Evolutionary conservation across 2,329 filamentous ascomycete genomes (phyloP).

Genomic region (Alternaria conjuncta): DNA sequence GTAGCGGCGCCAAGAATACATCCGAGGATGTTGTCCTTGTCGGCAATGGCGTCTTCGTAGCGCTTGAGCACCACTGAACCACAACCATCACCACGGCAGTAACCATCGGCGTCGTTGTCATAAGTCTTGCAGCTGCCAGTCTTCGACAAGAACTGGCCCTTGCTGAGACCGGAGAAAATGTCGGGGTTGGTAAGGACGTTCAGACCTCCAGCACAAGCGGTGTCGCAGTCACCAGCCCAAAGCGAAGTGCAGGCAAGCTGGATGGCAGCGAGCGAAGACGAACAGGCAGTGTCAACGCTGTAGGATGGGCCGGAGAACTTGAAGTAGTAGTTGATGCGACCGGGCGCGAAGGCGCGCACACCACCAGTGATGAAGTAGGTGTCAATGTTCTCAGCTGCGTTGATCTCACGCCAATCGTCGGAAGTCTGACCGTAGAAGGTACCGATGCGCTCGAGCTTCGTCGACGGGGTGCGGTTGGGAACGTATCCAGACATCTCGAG

Average conservation of each 20-base stretch:
- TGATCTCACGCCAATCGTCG: slow-evolving; percentile 79
- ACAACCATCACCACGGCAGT: slow-evolving; percentile 79
- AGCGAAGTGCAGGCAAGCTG: slow-evolving; percentile 75
- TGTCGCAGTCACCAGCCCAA: slow-evolving; percentile 79
- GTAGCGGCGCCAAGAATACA: slow-evolving; percentile 77
- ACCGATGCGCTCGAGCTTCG: slow-evolving; percentile 68
- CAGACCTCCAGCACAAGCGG: slow-evolving; percentile 78
- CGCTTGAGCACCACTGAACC: slow-evolving; percentile 79
- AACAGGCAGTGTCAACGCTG: slow-evolving; percentile 79
- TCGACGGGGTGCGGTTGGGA: slow-evolving; percentile 73
- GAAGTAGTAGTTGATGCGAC: slow-evolving; percentile 78
- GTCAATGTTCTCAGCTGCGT: slow-evolving; percentile 73
- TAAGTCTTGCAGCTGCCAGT: slow-evolving; percentile 81
- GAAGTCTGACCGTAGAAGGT: slow-evolving; percentile 78
- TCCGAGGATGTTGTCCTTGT: slow-evolving; percentile 75
- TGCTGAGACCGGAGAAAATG: slow-evolving; percentile 76
- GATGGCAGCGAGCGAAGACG: slow-evolving; percentile 74
- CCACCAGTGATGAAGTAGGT: slow-evolving; percentile 71
- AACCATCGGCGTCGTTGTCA: slow-evolving; percentile 80
- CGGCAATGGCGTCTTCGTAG: slow-evolving; percentile 76
- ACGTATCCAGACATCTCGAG: slow-evolving; percentile 82
- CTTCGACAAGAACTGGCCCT: slow-evolving; percentile 79
- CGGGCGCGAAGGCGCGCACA: slow-evolving; percentile 66
- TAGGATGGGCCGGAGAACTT: slow-evolving; percentile 76
- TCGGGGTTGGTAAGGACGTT: slow-evolving; percentile 83